Base-by-base conservation (phyloP, 805 yeast genomes). In the Metschnikowia aberdeeniae region DNA sequence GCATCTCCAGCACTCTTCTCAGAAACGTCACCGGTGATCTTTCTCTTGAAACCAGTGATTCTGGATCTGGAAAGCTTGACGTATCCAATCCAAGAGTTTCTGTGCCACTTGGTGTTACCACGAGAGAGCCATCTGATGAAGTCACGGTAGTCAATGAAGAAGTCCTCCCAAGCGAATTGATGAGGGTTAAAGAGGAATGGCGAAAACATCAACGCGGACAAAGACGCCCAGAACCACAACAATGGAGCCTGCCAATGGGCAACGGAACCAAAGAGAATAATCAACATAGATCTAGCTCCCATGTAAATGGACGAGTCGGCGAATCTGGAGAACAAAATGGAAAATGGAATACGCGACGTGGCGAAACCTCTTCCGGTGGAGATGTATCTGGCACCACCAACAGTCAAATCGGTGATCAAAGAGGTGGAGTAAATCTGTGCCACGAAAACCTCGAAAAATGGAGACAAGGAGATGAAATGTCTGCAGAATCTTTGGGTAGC, bases 71-170 rank as follows among this genome's bases (percentile, higher is more conserved):
- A 77, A 50, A 78, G 72, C 57, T 95, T 82, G 17, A 84, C 79
- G 64, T 83, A 86, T 50, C 92, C 92, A 59, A 86, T 84, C 95
- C 95, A 86, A 6, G 93, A 85, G 70, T 84, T 84, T 75, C 88
- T 82, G 72, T 86, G 92, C 84, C 88, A 86, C 64, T 84, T 83
- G 57, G 86, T 82, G 72, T 86, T 86, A 78, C 95, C 95, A 76
- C 93, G 82, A n/a, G 89, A 66, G 44, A 81, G 60, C 81, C 81
- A 77, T 31, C 54, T 57, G 44, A 84, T 62, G 50, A 72, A 81
- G 43, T 70, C 73, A 44, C 73, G 70, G 61, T 85, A 85, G 62
- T 86, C 92, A 43, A 82, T 63, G 56, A 86, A 84, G 58, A 82
- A 86, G 50, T 84, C 90, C 7, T 67, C 67, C 67, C 82, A 80